Evolutionary conservation across 2,329 filamentous ascomycete species (phyloP), one percentile per base, ranked within the genome.

Genomic region (Claviceps citrina): DNA sequence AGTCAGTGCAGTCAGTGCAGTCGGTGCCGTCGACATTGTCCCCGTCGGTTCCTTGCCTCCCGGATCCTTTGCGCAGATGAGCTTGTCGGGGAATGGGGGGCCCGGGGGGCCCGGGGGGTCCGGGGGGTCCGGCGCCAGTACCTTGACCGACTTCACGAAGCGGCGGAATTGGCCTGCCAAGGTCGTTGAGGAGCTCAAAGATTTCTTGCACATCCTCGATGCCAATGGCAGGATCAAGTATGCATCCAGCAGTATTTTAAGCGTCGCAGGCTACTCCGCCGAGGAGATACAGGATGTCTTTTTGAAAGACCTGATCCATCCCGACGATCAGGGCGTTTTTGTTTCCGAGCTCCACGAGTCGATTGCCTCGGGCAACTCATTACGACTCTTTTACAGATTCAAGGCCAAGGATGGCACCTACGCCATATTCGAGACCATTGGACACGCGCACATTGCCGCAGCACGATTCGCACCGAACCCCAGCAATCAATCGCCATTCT

Each of bases 361-460:
- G 13, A 89, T 94, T 46, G 78, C 84, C 2, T 82, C 76, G 7
- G 84, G 81, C n/a, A 80, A 82, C 49, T 67, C 77, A 4, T 61
- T 95, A 46, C 81, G 83, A 43, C 77, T 93, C 57, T 93, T 93
- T 64, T 91, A 93, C 57, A 78, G 89, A 37, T 77, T 95, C 54
- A 83, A 78, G 58, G 76, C 76, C 48, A 70, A 70, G 51, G 83
- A 91, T 54, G 78, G 75, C 18, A 68, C 67, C 2, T 93, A 81
- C 55, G 68, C 71, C 46, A 84, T 95, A 41, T 84, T 96, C 54
- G 89, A 96, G 62, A 79, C 84, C n/a, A 78, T 89, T 49, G 89
- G 89, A 37, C 89, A 95, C 55, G 83, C 86, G 10, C 89, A 96
- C 62, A 78, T 93, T 45, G 81, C 81, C 27, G 75, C 71, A 16